Evolutionary conservation across 2,329 filamentous ascomycete species (phyloP).

Genomic region (Biscogniauxia mediterranea): DNA sequence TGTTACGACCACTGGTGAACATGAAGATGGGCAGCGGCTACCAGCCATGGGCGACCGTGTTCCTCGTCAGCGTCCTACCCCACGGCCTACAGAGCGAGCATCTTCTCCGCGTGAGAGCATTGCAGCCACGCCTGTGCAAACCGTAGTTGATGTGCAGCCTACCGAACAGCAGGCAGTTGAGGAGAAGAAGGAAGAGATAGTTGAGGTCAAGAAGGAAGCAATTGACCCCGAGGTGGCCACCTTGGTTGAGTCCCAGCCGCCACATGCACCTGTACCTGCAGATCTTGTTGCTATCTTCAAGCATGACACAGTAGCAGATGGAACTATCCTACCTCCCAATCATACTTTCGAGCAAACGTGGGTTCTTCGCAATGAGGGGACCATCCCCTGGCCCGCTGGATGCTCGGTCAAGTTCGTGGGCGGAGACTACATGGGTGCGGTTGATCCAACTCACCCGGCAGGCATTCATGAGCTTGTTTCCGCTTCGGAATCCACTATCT

Average conservation of each 20-base stretch:
- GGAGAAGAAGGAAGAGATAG: conserved; percentile 34
- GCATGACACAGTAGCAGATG: conserved; percentile 75
- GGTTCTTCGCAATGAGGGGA: conserved; percentile 84
- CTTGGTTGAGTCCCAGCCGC: conserved; percentile 25
- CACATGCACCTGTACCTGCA: conserved; percentile 5
- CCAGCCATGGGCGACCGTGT: conserved; percentile 69
- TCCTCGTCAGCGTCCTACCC: conserved; percentile 24
- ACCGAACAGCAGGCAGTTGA: conserved; percentile 38
- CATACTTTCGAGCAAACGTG: conserved; percentile 85
- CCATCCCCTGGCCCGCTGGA: conserved; percentile 77
- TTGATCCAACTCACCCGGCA: conserved; percentile 77
- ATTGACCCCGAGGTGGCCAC: conserved; percentile 11
- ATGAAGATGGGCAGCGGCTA: conserved; percentile 63
- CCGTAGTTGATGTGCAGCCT: conserved; percentile 70
- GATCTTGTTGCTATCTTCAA: conserved; percentile 63
- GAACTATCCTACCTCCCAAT: conserved; percentile 67
- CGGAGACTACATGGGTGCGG: conserved; percentile 93
- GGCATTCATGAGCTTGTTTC: conserved; percentile 72
- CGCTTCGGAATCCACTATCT: conserved; percentile 79
- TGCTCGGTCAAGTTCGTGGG: conserved; percentile 90
- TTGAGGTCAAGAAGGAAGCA: conserved; percentile 23
- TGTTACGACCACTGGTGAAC: conserved; percentile 80
- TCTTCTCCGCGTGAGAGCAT: conserved; percentile 48
- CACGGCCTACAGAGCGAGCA: conserved; percentile 49
- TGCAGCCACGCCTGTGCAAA: conserved; percentile 59